Evolutionary conservation across 768 basidiomycete genomes (phyloP), one percentile per base, ranked within the genome.

Genomic region (Mycena metata): DNA sequence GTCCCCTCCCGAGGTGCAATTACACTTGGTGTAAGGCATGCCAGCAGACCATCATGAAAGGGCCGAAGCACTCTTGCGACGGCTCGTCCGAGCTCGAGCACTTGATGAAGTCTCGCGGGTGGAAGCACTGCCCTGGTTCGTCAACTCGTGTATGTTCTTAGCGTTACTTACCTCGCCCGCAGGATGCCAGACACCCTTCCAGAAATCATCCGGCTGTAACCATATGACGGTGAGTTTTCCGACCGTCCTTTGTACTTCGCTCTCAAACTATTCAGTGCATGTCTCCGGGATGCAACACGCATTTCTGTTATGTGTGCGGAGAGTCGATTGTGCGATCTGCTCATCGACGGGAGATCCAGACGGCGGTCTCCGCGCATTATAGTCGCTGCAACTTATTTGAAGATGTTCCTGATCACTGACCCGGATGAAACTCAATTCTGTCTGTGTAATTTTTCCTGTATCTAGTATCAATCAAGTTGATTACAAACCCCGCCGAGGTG

Each of bases 121-220:
- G 90, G 90, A 88, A 86, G 67, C 83, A 84, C 59, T 91, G 91
- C 74, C 88, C 90, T 66, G 87, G 90, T 81, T n/a, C 41, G 64
- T 46, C 36, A 4, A 5, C 13, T 35, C 5, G 7, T 46, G 5
- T 30, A 2, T 5, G 9, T 41, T 45, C 1, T 54, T 23, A 33
- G 6, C 36, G 42, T 15, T 10, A 21, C 43, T 30, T 56, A 66
- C 21, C 47, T n/a, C 66, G 15, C 12, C 21, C 24, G 24, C 52
- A 85, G 84, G 83, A 8, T 86, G 85, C 70, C 74, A 75, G 60
- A 85, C 87, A 12, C 84, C 87, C 5, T 83, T 87, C 21, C 83
- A 80, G 62, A 90, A 87, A 70, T 79, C 80, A 11, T 76, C 76
- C 17, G 89, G 89, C 2, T 90, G 89, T 59, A 84, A 88, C 65